A percentile compares a stretch with the other conserved stretches of the same genome.
phyloP scores from a whole-genome alignment of 148 eudicot species.

The Rhododendron williamsianum region DNA sequence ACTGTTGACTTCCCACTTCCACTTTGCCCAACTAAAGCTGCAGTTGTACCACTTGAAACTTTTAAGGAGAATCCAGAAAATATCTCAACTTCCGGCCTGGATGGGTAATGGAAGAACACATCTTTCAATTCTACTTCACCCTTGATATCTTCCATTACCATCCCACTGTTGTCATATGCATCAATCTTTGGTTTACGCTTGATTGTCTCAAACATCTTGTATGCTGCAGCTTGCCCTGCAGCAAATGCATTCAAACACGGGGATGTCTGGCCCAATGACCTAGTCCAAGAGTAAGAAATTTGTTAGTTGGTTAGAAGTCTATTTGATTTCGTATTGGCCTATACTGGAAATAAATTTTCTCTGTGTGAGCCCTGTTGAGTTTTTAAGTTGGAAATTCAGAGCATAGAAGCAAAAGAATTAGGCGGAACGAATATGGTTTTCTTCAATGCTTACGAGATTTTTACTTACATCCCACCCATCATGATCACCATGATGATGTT shows the following conservation, averaged over 20 bases:
- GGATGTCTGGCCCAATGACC: slow-evolving; percentile 73
- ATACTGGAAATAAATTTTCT: not conserved
- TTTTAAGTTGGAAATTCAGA: not conserved
- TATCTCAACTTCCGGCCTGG: slow-evolving; percentile 71
- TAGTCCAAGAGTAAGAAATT: slow-evolving; percentile 16
- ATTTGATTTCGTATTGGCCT: not conserved
- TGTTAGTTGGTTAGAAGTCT: not conserved
- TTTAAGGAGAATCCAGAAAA: slow-evolving; percentile 60
- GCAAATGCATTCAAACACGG: slow-evolving; percentile 68
- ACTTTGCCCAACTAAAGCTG: slow-evolving; percentile 83
- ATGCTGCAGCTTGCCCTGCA: slow-evolving; percentile 80
- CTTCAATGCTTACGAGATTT: not conserved
- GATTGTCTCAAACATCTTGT: slow-evolving; percentile 81
- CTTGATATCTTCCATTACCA: slow-evolving; percentile 39
- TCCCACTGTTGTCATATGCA: slow-evolving; percentile 50
- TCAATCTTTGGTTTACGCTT: slow-evolving; percentile 59
- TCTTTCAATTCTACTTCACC: slow-evolving; percentile 72
- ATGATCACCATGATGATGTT: slow-evolving; percentile 69
- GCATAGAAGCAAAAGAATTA: not conserved
- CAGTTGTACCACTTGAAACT: slow-evolving; percentile 53
- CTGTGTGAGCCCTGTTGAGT: not conserved
- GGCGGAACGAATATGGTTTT: not conserved
- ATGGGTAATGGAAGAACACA: slow-evolving; percentile 69
- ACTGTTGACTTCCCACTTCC: slow-evolving; percentile 93
- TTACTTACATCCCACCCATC: slow-evolving; percentile 67